Evolutionary conservation across 2,329 filamentous ascomycete genomes (phyloP).

Genomic region (Hymenoscyphus linearis): DNA sequence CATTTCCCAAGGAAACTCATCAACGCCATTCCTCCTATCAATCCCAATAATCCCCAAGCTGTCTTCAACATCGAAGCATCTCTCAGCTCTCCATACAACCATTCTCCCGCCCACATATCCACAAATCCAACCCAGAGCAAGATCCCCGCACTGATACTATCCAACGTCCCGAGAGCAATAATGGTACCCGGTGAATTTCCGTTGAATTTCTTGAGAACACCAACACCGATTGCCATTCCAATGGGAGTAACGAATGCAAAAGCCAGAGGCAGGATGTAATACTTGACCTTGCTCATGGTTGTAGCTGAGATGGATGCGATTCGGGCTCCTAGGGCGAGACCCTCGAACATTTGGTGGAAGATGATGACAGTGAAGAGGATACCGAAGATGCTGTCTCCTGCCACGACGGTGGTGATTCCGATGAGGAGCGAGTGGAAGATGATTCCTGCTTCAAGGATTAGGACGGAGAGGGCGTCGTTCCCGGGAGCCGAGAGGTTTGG

Average conservation of each 20-base stretch:
- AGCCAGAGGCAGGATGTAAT: constrained; percentile 27
- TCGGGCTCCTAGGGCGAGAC: constrained; percentile 65
- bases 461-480: constrained; percentile 38
- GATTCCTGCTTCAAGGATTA: constrained; percentile 67
- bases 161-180: constrained; percentile 66
- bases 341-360: constrained; percentile 76
- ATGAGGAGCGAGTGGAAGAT: constrained; percentile 52
- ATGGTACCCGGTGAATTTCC: constrained; percentile 65
- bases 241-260: constrained; percentile 65
- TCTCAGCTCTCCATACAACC: constrained; percentile 57
- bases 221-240: constrained; percentile 76
- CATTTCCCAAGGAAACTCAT: constrained; percentile 75
- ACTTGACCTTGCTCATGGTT: background rate
- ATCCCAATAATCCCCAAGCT: constrained; percentile 43
- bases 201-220: constrained; percentile 65
- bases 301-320: constrained; percentile 47
- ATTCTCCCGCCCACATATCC: constrained; percentile 75
- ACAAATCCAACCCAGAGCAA: constrained; percentile 75
- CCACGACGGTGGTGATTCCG: constrained; percentile 45
- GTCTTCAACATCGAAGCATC: constrained; percentile 37
- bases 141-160: constrained; percentile 70
- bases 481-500: constrained; percentile 19
- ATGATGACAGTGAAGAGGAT: constrained; percentile 63
- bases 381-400: constrained; percentile 50
- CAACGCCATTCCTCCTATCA: constrained; percentile 57